Conservation (phyloP, 1,139 yeast genomes). For the Kodamaea alishanica region DNA sequence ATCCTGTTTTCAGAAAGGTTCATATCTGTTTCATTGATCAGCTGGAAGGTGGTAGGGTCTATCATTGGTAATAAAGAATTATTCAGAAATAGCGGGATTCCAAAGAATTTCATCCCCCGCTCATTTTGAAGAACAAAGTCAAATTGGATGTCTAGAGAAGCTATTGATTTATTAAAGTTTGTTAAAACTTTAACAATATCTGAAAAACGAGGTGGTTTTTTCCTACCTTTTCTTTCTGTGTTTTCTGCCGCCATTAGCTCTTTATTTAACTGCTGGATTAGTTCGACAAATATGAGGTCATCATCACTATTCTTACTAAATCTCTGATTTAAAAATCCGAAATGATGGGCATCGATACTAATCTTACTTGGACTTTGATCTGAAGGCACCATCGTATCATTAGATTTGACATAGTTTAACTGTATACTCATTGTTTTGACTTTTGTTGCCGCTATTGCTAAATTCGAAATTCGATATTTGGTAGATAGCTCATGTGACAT, state of each 20-base stretch:
- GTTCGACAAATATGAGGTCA: slow-evolving; percentile 9
- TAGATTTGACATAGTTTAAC: too few species aligned
- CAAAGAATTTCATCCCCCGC: slow-evolving; percentile 63
- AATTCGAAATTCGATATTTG: too few species aligned
- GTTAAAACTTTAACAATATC: slow-evolving; percentile 8
- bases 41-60: slow-evolving; percentile 55
- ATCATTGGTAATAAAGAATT: slow-evolving; percentile 52
- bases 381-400: too few species aligned
- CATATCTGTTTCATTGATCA: slow-evolving; percentile 27
- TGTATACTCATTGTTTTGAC: too few species aligned
- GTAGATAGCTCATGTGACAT: too few species aligned
- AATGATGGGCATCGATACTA: too few species aligned
- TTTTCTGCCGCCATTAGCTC: slow-evolving; percentile 2
- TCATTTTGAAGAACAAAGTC: slow-evolving; percentile 62
- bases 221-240: not conserved
- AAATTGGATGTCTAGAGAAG: slow-evolving; percentile 15
- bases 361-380: too few species aligned
- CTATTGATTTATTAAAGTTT: slow-evolving; percentile 11
- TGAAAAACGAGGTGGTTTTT: slow-evolving; percentile 8
- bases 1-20: slow-evolving; percentile 29
- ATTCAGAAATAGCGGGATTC: slow-evolving; percentile 57
- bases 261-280: slow-evolving; percentile 10
- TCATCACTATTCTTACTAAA: not conserved
- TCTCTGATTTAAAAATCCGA: too few species aligned
- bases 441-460: too few species aligned